A percentile compares a stretch with the other conserved stretches of the same genome.
Evolutionary conservation across 352 stramenopile genomes (phyloP).

Genomic region (Pythium plurisporium): DNA sequence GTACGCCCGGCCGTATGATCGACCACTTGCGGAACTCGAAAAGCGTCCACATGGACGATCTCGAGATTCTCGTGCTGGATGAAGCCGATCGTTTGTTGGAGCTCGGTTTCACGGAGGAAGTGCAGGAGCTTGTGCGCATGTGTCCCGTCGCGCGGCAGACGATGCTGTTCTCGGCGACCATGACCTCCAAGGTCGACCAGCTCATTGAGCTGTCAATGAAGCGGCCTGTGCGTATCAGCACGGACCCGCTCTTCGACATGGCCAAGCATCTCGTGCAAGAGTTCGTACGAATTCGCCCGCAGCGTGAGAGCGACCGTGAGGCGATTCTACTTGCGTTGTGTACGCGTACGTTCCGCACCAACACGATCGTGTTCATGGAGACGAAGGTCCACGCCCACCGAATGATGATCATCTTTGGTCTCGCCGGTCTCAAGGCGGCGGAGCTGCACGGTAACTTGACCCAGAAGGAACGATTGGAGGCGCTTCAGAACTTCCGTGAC

Average conservation of each 20-base stretch:
- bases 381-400: conserved; percentile 96
- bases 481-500: conserved; percentile 95
- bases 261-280: conserved; percentile 96
- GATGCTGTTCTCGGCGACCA: conserved; percentile 98
- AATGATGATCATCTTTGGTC: conserved; percentile 95
- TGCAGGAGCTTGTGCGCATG: conserved; percentile 94
- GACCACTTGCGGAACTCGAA: conserved; percentile 97
- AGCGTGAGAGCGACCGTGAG: conserved; percentile 91
- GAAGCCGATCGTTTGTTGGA: conserved; percentile 96
- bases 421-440: conserved; percentile 94
- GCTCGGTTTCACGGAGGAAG: conserved; percentile 98
- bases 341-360: conserved; percentile 92
- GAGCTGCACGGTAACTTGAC: conserved; percentile 98
- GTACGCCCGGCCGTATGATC: conserved; percentile 97
- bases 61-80: conserved; percentile 96
- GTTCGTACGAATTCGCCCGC: conserved; percentile 94
- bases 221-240: conserved; percentile 92
- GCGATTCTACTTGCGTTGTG: conserved; percentile 94
- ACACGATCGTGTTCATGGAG: conserved; percentile 99
- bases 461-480: conserved; percentile 95
- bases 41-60: conserved; percentile 96
- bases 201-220: conserved; percentile 97
- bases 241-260: conserved; percentile 94
- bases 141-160: conserved; percentile 95
- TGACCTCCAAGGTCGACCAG: conserved; percentile 97